Percentiles rank a stretch among this genome's conserved stretches.
These are phyloP conservation scores for Alternaria sp. DNA, from an alignment of 2,329 filamentous ascomycete genomes.

Conservation along the genomic window DNA sequence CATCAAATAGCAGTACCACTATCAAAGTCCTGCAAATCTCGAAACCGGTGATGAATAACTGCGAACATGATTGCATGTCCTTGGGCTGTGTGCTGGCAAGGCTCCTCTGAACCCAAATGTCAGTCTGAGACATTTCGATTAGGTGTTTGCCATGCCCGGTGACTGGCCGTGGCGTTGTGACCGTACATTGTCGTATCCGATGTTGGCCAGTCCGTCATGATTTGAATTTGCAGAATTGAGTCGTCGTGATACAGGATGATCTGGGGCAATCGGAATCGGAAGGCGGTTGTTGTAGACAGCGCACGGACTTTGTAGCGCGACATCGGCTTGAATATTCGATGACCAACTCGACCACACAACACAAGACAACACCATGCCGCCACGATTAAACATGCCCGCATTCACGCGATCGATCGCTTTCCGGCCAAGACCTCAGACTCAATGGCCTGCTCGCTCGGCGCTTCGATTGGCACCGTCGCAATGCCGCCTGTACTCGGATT, in stretches of 20 bases:
- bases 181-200: background rate
- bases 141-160: background rate
- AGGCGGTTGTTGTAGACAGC: slow-evolving; percentile 10
- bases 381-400: slow-evolving; percentile 47
- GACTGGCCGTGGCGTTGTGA: background rate
- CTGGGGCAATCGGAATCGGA: slow-evolving; percentile 1
- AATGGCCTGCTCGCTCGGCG: slow-evolving; percentile 42
- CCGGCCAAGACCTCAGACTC: slow-evolving; percentile 38
- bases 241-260: background rate
- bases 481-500: slow-evolving; percentile 43
- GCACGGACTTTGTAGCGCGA: slow-evolving; percentile 33
- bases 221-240: background rate
- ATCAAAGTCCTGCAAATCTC: background rate
- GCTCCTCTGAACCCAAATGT: background rate
- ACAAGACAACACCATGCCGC: slow-evolving; percentile 47
- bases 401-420: slow-evolving; percentile 47
- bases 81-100: background rate
- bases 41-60: background rate
- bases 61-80: background rate
- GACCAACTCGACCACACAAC: slow-evolving; percentile 24
- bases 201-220: accelerated
- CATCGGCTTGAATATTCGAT: slow-evolving; percentile 20
- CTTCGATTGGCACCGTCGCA: slow-evolving; percentile 37
- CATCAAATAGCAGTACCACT: background rate
- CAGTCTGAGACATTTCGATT: background rate